Conservation (phyloP, 805 yeast genomes). For the Candida odintsovae region DNA sequence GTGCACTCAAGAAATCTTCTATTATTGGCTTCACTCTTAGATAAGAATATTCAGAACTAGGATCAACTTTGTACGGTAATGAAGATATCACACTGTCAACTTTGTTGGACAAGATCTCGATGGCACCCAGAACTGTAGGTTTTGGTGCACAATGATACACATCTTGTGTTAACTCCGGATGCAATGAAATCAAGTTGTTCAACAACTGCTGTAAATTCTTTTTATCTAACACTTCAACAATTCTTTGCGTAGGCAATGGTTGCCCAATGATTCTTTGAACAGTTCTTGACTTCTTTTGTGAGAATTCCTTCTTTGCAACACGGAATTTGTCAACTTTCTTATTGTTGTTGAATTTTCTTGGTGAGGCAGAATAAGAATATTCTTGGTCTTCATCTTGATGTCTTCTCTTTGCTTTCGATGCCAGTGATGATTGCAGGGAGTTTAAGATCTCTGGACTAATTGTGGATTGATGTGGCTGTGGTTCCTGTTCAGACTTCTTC, state of each 20-base stretch:
- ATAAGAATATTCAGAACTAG: constrained; percentile 68
- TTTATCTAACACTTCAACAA: constrained; percentile 64
- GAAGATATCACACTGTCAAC: constrained; percentile 35
- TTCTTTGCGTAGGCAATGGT: constrained; percentile 53
- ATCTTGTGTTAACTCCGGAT: constrained; percentile 56
- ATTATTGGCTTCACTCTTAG: constrained; percentile 63
- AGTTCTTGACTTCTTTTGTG: constrained; percentile 23
- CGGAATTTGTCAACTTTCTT: constrained; percentile 11
- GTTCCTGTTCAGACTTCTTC: background rate
- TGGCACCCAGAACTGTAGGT: constrained; percentile 48
- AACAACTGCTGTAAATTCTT: constrained; percentile 48
- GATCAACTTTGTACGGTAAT: constrained; percentile 74
- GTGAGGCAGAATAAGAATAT: constrained; percentile 1
- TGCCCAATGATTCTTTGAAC: constrained; percentile 41
- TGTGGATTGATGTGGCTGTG: background rate
- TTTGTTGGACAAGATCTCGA: constrained; percentile 41
- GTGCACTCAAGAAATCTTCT: constrained; percentile 61
- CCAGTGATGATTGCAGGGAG: constrained; percentile 3
- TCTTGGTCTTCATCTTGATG: constrained; percentile 12
- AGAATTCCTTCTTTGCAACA: constrained; percentile 5
- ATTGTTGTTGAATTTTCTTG: background rate
- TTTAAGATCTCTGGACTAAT: constrained; percentile 3
- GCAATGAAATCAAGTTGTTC: constrained; percentile 43
- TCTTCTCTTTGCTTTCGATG: constrained; percentile 11
- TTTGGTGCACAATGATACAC: constrained; percentile 48